These are phyloP conservation scores for Mortierella sp. DNA, from an alignment of 371 early-diverging fungal species.

Conservation along the genomic window DNA sequence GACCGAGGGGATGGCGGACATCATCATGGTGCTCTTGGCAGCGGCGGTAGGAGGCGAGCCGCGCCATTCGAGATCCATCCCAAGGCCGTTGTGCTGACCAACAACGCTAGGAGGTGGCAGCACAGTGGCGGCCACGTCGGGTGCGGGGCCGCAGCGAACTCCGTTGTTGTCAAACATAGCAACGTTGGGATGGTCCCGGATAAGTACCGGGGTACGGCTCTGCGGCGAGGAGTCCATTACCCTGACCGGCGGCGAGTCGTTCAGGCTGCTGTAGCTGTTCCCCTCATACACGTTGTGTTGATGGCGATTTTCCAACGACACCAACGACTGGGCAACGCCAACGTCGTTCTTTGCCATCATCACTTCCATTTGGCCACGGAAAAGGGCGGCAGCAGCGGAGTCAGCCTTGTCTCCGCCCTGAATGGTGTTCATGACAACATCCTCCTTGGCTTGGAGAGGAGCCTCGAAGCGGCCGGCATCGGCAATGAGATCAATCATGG, in stretches of 20 bases:
- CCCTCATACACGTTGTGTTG: not conserved
- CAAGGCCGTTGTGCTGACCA: not conserved
- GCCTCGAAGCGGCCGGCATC: not conserved
- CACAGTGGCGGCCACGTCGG: constrained; percentile 9
- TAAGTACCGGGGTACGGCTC: constrained; percentile 1
- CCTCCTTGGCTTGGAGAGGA: constrained; percentile 2
- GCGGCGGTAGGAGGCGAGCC: constrained; percentile 10
- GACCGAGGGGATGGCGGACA: constrained; percentile 12
- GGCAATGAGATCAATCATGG: constrained; percentile 30
- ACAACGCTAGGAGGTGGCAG: constrained; percentile 18
- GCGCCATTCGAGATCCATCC: constrained; percentile 26
- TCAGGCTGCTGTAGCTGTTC: not conserved
- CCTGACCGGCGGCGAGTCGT: not conserved
- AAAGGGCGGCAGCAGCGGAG: not conserved
- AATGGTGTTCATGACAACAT: not conserved
- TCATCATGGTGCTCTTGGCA: not conserved
- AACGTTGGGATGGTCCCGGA: not conserved
- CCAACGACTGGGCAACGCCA: constrained; percentile 12
- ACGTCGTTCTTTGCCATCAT: constrained; percentile 12
- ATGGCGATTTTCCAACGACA: not conserved
- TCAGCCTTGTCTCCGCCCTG: not conserved
- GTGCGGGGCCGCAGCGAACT: constrained; percentile 8
- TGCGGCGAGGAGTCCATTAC: not conserved
- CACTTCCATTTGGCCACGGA: not conserved
- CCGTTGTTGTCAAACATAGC: not conserved